Percentiles rank a stretch among this genome's conserved stretches.
These are phyloP conservation scores for Colletotrichum karsti DNA, from an alignment of 2,329 filamentous ascomycete genomes.

Conservation along the genomic window DNA sequence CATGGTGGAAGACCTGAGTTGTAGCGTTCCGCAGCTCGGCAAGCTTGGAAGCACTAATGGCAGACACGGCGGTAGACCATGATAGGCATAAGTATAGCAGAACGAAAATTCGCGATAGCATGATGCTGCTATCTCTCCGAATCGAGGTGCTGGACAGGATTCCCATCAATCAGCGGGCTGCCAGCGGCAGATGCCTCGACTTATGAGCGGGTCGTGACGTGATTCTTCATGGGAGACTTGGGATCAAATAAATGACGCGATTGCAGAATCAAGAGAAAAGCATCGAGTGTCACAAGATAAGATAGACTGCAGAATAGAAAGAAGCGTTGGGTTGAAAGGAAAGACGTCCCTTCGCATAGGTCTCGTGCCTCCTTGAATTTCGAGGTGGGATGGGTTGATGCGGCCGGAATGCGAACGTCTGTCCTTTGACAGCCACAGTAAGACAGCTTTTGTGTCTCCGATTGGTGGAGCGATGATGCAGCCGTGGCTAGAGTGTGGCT, in stretches of 20 bases:
- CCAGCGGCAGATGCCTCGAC: slow-evolving; percentile 27
- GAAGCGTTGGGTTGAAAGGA: not conserved
- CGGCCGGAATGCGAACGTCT: slow-evolving; percentile 5
- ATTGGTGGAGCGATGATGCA: slow-evolving; percentile 6
- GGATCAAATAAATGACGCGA: not conserved
- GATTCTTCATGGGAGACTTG: slow-evolving; percentile 15
- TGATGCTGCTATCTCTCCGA: slow-evolving; percentile 21
- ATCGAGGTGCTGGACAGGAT: not conserved
- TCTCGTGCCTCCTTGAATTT: slow-evolving; percentile 19
- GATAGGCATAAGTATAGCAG: slow-evolving; percentile 37
- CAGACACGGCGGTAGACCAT: slow-evolving; percentile 48
- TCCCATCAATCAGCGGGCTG: slow-evolving; percentile 32
- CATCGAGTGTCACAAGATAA: not conserved
- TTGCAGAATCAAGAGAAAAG: not conserved
- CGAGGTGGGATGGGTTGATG: slow-evolving; percentile 12
- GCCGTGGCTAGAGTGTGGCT: slow-evolving; percentile 9
- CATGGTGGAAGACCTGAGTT: slow-evolving; percentile 93
- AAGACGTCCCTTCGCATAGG: not conserved
- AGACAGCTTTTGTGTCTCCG: not conserved
- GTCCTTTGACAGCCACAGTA: slow-evolving; percentile 20
- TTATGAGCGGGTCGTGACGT: slow-evolving; percentile 19
- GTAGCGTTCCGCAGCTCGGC: slow-evolving; percentile 66
- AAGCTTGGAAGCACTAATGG: slow-evolving; percentile 66
- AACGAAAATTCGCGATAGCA: slow-evolving; percentile 34
- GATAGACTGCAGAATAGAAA: not conserved